These are phyloP conservation scores for Botryotinia calthae DNA, from an alignment of 2,329 filamentous ascomycete genomes.

Conservation along the genomic window DNA sequence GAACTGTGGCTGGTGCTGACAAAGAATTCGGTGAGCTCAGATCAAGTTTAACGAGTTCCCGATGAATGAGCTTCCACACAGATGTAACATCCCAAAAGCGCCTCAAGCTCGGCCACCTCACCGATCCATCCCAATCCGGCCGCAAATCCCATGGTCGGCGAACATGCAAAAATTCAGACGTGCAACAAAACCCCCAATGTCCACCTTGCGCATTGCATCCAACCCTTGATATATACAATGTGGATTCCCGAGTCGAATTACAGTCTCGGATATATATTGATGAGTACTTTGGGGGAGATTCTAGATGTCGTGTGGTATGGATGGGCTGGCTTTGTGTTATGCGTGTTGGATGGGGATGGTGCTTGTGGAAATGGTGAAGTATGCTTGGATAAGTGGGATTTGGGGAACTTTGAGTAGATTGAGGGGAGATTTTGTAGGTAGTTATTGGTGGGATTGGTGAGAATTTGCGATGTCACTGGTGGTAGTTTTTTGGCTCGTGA, in stretches of 20 bases:
- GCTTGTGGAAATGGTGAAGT: not conserved
- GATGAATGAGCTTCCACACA: not conserved
- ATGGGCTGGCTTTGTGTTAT: not conserved
- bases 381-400: not conserved
- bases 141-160: not conserved
- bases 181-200: slow-evolving; percentile 5
- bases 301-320: not conserved
- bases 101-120: not conserved
- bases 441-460: not conserved
- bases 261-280: slow-evolving; percentile 5
- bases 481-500: not conserved
- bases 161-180: slow-evolving; percentile 4
- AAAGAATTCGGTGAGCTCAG: not conserved
- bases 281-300: not conserved
- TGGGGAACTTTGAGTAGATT: not conserved
- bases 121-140: not conserved
- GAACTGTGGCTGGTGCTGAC: slow-evolving; percentile 3
- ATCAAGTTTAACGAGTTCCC: not conserved
- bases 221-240: not conserved
- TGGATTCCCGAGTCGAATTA: not conserved
- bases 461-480: not conserved
- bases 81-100: slow-evolving; percentile 2
- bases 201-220: not conserved
- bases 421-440: not conserved
- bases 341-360: not conserved